Conservation (phyloP, 805 yeast genomes). For the Candida maris region DNA sequence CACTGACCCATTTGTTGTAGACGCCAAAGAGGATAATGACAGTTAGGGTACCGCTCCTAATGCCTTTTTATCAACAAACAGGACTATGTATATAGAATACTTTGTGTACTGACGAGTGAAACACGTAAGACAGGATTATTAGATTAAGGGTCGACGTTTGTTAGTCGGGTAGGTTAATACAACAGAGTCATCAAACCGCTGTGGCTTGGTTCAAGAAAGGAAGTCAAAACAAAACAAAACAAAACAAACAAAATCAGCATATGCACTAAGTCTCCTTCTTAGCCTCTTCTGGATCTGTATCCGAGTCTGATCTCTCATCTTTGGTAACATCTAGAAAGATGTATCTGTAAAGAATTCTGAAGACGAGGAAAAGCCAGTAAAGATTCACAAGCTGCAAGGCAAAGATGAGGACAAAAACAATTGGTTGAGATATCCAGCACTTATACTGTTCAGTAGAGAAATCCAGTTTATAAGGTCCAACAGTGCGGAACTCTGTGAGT, state of each 20-base stretch:
- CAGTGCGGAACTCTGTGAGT: constrained; percentile 78
- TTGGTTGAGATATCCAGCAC: constrained; percentile 92
- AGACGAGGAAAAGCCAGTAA: constrained; percentile 83
- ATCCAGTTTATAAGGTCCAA: constrained; percentile 76
- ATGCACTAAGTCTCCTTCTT: background rate
- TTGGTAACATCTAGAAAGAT: constrained; percentile 55
- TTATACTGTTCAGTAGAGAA: constrained; percentile 93
- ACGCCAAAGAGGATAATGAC: constrained; percentile 4
- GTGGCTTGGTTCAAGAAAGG: background rate
- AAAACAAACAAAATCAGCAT: background rate
- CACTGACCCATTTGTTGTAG: constrained; percentile 14
- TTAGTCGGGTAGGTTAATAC: background rate
- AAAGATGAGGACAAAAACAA: constrained; percentile 71
- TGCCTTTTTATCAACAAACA: background rate
- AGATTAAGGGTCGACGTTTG: background rate
- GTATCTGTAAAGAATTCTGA: constrained; percentile 71
- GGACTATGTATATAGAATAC: background rate
- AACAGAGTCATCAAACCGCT: too few species aligned
- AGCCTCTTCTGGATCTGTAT: constrained; percentile 46
- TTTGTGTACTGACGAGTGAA: background rate
- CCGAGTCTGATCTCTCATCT: constrained; percentile 89
- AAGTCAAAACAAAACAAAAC: background rate
- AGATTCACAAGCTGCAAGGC: constrained; percentile 82
- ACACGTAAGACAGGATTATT: background rate
- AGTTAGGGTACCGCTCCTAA: background rate